A percentile compares a stretch with the other conserved stretches of the same genome.
Conservation (phyloP, 108 stramenopile genomes). For the Skeletonema grethae region DNA sequence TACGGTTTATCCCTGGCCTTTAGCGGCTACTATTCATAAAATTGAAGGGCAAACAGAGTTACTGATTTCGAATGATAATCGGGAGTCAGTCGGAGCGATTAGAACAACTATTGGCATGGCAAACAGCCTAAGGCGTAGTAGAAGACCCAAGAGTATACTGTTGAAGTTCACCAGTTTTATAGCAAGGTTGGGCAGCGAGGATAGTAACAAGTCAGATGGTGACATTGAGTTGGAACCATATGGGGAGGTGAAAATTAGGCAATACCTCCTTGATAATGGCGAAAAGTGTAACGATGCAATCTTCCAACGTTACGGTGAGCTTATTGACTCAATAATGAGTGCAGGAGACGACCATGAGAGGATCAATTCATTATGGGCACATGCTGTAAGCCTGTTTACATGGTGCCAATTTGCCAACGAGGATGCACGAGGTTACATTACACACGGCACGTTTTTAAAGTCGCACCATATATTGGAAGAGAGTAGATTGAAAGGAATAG, state of each 20-base stretch:
- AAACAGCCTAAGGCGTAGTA: slow-evolving; percentile 6
- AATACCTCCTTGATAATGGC: slow-evolving; percentile 12
- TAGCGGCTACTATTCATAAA: slow-evolving; percentile 4
- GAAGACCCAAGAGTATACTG: slow-evolving; percentile 7
- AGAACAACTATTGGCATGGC: slow-evolving; percentile 22
- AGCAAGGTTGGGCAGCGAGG: background rate
- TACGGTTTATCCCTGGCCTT: slow-evolving; percentile 9
- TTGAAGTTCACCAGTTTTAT: slow-evolving; percentile 6
- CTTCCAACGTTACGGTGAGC: slow-evolving; percentile 1
- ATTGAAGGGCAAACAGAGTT: slow-evolving; percentile 1
- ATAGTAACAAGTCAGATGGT: background rate
- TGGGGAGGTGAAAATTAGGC: slow-evolving; percentile 1
- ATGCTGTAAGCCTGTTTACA: background rate
- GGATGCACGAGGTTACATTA: slow-evolving; percentile 18
- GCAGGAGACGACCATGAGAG: background rate
- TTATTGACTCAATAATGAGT: background rate
- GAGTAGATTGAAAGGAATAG: too few species aligned
- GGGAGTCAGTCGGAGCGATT: slow-evolving; percentile 11
- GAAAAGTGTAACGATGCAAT: background rate
- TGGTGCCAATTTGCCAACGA: slow-evolving; percentile 22
- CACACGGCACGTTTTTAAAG: background rate
- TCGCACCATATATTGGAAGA: too few species aligned
- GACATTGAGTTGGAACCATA: slow-evolving; percentile 18
- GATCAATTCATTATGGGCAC: slow-evolving; percentile 10
- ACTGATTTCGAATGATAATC: slow-evolving; percentile 14